phyloP scores from a whole-genome alignment of 2,329 filamentous ascomycete species.

The Arthroderma sp. region DNA sequence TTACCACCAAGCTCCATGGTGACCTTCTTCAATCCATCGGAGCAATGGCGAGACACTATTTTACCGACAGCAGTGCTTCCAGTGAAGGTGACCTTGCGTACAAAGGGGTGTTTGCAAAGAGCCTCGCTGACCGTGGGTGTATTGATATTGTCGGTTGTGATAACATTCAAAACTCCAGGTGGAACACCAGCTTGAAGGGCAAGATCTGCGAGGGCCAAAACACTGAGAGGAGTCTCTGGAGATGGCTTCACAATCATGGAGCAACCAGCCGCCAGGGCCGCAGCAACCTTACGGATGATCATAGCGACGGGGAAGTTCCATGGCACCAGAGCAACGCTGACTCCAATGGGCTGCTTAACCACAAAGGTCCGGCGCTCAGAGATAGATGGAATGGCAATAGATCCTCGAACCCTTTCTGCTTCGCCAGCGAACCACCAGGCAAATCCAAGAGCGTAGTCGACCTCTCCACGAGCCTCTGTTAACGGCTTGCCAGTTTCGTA shows the following conservation, averaged over 20 bases:
- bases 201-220: conserved; percentile 20
- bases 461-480: conserved; percentile 60
- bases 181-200: conserved; percentile 23
- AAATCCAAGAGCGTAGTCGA: conserved; percentile 59
- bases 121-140: conserved; percentile 44
- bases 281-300: conserved; percentile 36
- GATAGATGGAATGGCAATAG: conserved; percentile 57
- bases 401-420: conserved; percentile 59
- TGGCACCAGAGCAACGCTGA: conserved; percentile 70
- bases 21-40: conserved; percentile 62
- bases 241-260: conserved; percentile 27
- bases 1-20: conserved; percentile 77
- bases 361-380: conserved; percentile 64
- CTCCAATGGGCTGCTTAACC: conserved; percentile 70
- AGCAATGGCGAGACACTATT: conserved; percentile 56
- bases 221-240: conserved; percentile 23
- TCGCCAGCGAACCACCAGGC: conserved; percentile 74
- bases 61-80: conserved; percentile 59
- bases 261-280: conserved; percentile 27
- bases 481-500: conserved; percentile 83
- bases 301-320: conserved; percentile 80
- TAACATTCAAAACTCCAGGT: conserved; percentile 21
- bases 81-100: conserved; percentile 69
- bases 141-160: conserved; percentile 20
- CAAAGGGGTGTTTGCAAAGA: conserved; percentile 51